These are phyloP conservation scores for Phytophthora litchii DNA, from an alignment of 352 stramenopile genomes.

Conservation along the genomic window DNA sequence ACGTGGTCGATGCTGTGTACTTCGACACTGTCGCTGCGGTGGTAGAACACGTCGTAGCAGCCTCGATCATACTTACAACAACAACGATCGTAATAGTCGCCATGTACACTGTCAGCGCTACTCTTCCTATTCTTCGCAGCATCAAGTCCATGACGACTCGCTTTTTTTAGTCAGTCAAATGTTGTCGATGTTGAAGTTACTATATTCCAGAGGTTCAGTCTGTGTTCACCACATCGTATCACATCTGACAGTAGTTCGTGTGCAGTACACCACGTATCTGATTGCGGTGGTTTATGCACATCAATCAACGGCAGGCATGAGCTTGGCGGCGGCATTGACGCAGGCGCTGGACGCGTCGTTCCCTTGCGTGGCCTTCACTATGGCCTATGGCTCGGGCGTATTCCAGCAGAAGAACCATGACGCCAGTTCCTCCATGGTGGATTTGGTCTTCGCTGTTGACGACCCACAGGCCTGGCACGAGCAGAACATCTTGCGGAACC, in stretches of 20 bases:
- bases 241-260: not conserved
- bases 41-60: conserved; percentile 5
- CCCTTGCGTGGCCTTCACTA: conserved; percentile 75
- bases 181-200: conserved; percentile 16
- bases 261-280: not conserved
- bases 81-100: not conserved
- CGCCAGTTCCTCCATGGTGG: conserved; percentile 80
- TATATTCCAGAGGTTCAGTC: conserved; percentile 10
- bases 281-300: conserved; percentile 7
- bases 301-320: conserved; percentile 28
- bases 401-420: conserved; percentile 84
- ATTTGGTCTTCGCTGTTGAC: conserved; percentile 89
- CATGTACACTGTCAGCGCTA: not conserved
- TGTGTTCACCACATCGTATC: conserved; percentile 13
- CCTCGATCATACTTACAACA: not conserved
- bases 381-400: conserved; percentile 86
- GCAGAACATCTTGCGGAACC: conserved; percentile 77
- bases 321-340: conserved; percentile 45
- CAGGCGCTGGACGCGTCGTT: conserved; percentile 67
- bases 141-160: not conserved
- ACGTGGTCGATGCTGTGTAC: conserved; percentile 4
- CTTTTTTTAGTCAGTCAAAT: conserved; percentile 7
- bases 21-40: conserved; percentile 22
- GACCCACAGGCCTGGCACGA: conserved; percentile 83
- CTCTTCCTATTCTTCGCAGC: conserved; percentile 1